Conservation (phyloP, 495 filamentous ascomycete genomes). For the Penicillium dipodomyicola region DNA sequence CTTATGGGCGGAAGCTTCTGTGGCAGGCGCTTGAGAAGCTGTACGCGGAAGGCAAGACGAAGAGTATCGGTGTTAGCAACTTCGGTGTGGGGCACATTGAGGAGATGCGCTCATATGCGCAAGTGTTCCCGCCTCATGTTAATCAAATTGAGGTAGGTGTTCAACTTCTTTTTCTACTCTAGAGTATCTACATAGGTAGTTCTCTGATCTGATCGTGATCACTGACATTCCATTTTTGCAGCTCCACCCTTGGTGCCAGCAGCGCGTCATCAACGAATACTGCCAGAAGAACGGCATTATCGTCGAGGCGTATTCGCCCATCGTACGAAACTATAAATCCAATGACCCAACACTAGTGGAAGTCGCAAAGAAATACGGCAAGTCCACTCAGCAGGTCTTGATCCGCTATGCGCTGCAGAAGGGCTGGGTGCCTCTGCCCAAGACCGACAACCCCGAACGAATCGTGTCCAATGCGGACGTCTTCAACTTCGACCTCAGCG, state of each 20-base stretch:
- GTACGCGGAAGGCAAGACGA: constrained; percentile 54
- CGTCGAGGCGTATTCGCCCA: constrained; percentile 65
- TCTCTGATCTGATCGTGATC: constrained; percentile 1
- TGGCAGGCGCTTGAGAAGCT: constrained; percentile 66
- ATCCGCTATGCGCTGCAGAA: constrained; percentile 63
- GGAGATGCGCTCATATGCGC: constrained; percentile 59
- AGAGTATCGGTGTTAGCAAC: constrained; percentile 69
- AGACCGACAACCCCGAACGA: constrained; percentile 62
- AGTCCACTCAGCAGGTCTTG: constrained; percentile 52
- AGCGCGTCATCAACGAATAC: constrained; percentile 58
- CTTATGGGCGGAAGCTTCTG: constrained; percentile 53
- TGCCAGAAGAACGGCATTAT: constrained; percentile 60
- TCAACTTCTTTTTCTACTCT: neutral
- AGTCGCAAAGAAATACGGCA: constrained; percentile 52
- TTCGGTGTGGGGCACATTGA: constrained; percentile 62
- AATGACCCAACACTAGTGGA: constrained; percentile 53
- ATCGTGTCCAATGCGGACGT: constrained; percentile 64
- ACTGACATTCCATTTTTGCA: constrained; percentile 21
- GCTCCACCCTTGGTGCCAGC: constrained; percentile 69
- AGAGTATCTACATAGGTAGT: neutral
- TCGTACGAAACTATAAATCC: constrained; percentile 60
- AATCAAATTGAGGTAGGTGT: constrained; percentile 65
- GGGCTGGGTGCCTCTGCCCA: constrained; percentile 70
- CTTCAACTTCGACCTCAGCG: constrained; percentile 62
- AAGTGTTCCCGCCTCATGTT: constrained; percentile 62